These are phyloP conservation scores for Heterobasidion irregulare DNA, from an alignment of 1,284 basidiomycete genomes.

Conservation along the genomic window DNA sequence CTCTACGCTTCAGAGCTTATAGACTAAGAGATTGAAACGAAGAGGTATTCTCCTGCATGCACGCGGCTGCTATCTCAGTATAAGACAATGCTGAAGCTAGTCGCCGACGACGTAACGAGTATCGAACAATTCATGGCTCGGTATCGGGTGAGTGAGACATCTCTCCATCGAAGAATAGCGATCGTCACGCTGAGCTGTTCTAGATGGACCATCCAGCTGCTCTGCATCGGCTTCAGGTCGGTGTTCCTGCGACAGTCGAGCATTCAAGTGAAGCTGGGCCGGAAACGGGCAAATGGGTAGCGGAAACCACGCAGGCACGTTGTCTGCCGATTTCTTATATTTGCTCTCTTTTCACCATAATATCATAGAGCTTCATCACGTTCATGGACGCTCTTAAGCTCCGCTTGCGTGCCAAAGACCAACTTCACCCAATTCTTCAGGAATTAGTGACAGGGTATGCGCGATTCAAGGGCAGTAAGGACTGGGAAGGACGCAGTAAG, in stretches of 20 bases:
- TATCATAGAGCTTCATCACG: conserved; percentile 83
- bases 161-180: not conserved
- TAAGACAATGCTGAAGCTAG: conserved; percentile 93
- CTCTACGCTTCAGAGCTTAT: not conserved
- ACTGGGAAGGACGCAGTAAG: conserved; percentile 90
- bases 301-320: conserved; percentile 89
- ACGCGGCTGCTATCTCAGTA: conserved; percentile 89
- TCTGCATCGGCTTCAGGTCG: conserved; percentile 82
- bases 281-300: conserved; percentile 96
- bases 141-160: conserved; percentile 54
- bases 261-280: conserved; percentile 78
- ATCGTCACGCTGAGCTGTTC: not conserved
- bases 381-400: conserved; percentile 98
- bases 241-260: conserved; percentile 95
- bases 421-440: conserved; percentile 90
- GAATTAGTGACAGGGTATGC: conserved; percentile 92
- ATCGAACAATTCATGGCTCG: conserved; percentile 89
- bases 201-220: conserved; percentile 96
- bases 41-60: conserved; percentile 95
- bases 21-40: conserved; percentile 16
- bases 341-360: not conserved
- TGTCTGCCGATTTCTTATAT: not conserved
- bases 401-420: conserved; percentile 90
- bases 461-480: conserved; percentile 85
- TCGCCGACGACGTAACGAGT: conserved; percentile 76